These are phyloP conservation scores for Erigeron philadelphicus DNA, from an alignment of 140 eudicot genomes.

Conservation along the genomic window DNA sequence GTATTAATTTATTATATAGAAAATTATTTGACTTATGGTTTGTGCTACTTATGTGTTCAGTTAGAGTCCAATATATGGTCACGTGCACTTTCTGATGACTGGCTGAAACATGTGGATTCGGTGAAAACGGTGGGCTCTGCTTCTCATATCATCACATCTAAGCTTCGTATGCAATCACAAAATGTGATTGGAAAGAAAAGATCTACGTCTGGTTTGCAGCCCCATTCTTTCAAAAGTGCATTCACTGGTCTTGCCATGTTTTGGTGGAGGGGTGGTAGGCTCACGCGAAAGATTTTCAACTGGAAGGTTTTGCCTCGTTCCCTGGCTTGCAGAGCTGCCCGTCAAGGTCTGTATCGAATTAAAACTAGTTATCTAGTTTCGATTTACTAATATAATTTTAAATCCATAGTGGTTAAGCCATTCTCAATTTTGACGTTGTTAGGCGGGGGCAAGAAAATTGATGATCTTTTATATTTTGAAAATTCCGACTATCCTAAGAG, in stretches of 20 bases:
- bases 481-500: slow-evolving; percentile 67
- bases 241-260: slow-evolving; percentile 50
- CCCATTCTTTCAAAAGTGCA: slow-evolving; percentile 46
- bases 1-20: neutral
- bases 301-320: slow-evolving; percentile 83
- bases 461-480: slow-evolving; percentile 70
- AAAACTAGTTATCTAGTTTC: neutral
- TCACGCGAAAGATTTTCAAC: slow-evolving; percentile 64
- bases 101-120: slow-evolving; percentile 79
- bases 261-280: slow-evolving; percentile 98
- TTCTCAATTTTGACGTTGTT: slow-evolving; percentile 12
- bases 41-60: slow-evolving; percentile 45
- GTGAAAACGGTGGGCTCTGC: slow-evolving; percentile 75
- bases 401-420: neutral
- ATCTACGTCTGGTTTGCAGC: slow-evolving; percentile 34
- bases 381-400: slow-evolving; percentile 2
- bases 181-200: slow-evolving; percentile 50
- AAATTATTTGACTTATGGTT: slow-evolving; percentile 11
- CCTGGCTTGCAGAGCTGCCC: slow-evolving; percentile 77
- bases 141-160: slow-evolving; percentile 48
- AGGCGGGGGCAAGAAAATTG: slow-evolving; percentile 81
- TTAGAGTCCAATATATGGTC: slow-evolving; percentile 66
- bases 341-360: slow-evolving; percentile 51
- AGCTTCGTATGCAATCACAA: slow-evolving; percentile 49
- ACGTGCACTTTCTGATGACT: slow-evolving; percentile 73